phyloP scores from a whole-genome alignment of 257 asterid genomes.

The Misopates orontium region DNA sequence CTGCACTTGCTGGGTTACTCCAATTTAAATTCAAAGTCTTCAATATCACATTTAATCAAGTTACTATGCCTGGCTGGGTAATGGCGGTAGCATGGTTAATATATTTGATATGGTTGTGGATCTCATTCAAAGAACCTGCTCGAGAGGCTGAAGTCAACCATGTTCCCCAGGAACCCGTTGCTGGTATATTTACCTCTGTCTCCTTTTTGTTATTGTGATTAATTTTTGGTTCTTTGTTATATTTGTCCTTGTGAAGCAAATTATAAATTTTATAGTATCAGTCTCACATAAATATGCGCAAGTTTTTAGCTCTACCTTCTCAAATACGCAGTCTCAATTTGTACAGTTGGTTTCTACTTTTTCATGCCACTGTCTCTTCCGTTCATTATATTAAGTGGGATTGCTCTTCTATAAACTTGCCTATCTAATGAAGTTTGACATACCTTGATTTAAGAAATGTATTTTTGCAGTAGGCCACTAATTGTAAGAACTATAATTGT shows the following conservation, averaged over 20 bases:
- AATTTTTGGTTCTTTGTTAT: not conserved
- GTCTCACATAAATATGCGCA: not conserved
- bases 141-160: constrained; percentile 42
- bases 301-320: not conserved
- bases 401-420: not conserved
- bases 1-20: constrained; percentile 92
- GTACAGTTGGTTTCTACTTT: not conserved
- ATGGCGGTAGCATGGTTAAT: constrained; percentile 85
- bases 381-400: not conserved
- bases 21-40: constrained; percentile 68
- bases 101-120: constrained; percentile 77
- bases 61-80: constrained; percentile 96
- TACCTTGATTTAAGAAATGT: not conserved
- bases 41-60: constrained; percentile 74
- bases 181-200: constrained; percentile 45
- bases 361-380: too few species aligned
- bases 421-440: not conserved
- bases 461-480: not conserved
- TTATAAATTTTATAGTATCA: not conserved
- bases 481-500: not conserved
- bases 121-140: constrained; percentile 84
- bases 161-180: constrained; percentile 45
- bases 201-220: not conserved
- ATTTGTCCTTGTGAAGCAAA: constrained; percentile 9
- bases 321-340: not conserved